Evolutionary conservation across 176 grass and related monocot genomes (phyloP).

Genomic region (Thinopyrum elongatum): DNA sequence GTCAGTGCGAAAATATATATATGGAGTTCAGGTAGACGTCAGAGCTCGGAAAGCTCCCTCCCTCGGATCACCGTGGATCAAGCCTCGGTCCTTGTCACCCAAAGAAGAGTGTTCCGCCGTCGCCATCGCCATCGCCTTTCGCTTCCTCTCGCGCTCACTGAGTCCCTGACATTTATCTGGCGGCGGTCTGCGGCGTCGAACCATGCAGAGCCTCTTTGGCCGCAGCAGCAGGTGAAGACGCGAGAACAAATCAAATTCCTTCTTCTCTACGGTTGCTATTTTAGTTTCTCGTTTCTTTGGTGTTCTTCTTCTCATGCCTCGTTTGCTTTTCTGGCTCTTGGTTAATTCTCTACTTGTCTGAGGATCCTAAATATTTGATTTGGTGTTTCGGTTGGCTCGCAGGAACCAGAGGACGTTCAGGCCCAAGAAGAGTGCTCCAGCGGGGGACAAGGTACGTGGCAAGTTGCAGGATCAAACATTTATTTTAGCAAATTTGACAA

Average conservation of each 20-base stretch:
- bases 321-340: not conserved
- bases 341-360: not conserved
- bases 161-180: too few relatives aligned
- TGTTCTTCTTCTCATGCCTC: not conserved
- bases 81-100: too few relatives aligned
- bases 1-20: not conserved
- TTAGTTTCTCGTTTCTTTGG: not conserved
- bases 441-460: constrained; percentile 62
- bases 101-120: not conserved
- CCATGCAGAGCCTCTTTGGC: not conserved
- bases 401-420: constrained; percentile 94
- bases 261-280: not conserved
- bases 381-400: not conserved
- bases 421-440: constrained; percentile 75
- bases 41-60: not conserved
- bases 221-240: not conserved
- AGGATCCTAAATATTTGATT: not conserved
- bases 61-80: not conserved
- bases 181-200: too few relatives aligned
- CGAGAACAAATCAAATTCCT: too few relatives aligned
- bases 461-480: not conserved
- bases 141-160: not conserved
- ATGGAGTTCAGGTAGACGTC: not conserved
- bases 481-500: not conserved
- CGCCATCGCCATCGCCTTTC: not conserved